These are phyloP conservation scores for Botrytis aclada DNA, from an alignment of 2,329 filamentous ascomycete genomes.

Conservation along the genomic window DNA sequence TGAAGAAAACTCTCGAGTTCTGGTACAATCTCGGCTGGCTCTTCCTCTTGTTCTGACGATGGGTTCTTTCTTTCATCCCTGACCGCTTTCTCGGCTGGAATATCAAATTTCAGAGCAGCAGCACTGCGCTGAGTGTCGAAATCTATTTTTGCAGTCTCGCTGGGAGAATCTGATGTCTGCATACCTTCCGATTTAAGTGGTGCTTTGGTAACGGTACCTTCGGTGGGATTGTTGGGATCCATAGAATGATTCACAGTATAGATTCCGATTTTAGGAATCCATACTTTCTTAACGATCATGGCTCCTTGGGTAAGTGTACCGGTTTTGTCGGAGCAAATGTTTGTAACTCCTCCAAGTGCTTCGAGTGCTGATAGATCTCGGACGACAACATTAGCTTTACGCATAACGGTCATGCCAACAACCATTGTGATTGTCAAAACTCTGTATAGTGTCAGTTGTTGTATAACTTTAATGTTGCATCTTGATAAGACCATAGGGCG, in stretches of 20 bases:
- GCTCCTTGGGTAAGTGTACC: constrained; percentile 61
- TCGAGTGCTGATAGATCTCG: constrained; percentile 55
- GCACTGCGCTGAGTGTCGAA: constrained; percentile 59
- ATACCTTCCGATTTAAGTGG: constrained; percentile 26
- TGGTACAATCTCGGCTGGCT: constrained; percentile 39
- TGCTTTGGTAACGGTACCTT: constrained; percentile 43
- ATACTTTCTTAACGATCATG: constrained; percentile 59
- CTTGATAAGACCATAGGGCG: neutral
- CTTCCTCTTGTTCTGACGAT: constrained; percentile 22
- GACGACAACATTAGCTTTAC: constrained; percentile 55
- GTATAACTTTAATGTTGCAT: constrained; percentile 31
- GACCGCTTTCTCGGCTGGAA: constrained; percentile 45
- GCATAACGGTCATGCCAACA: constrained; percentile 58
- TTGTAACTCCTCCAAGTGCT: constrained; percentile 56
- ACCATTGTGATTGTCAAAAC: constrained; percentile 67
- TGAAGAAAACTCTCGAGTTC: constrained; percentile 56
- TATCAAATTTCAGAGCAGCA: constrained; percentile 49
- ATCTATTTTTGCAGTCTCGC: constrained; percentile 49
- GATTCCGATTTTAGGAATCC: constrained; percentile 52
- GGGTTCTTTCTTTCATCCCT: constrained; percentile 35
- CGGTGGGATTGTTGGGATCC: constrained; percentile 54
- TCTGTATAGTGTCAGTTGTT: constrained; percentile 39
- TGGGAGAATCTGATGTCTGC: neutral
- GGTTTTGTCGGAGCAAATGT: constrained; percentile 77
- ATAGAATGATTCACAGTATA: constrained; percentile 51